Evolutionary conservation across 306 rosid species (phyloP), one percentile per base, ranked within the genome.

Genomic region (Cicer cuneatum): DNA sequence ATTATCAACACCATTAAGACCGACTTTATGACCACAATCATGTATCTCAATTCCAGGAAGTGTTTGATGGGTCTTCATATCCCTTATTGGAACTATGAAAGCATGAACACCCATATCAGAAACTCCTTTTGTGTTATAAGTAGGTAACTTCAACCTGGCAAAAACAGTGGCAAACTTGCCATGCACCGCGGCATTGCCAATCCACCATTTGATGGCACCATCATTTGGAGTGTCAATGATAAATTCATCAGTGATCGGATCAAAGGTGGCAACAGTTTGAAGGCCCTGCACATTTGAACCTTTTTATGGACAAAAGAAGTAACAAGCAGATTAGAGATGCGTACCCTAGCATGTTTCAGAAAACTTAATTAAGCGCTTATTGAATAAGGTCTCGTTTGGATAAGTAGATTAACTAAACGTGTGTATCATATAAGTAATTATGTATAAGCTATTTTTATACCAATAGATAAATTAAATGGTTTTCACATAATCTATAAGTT

Each of bases 131-230:
- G 78, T 13, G 59, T 86, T 90, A 78, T 87, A 86, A 58, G 86
- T 79, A 13, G 95, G 99, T 79, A 94, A 76, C 74, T 86, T 52
- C 77, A 94, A 78, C 86, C 89, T 87, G 9, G 99, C 97, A 61
- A 94, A 94, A 75, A 94, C 97, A 43, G 93, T 74, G 60, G 99
- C 96, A 81, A 94, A 88, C 82, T 94, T 94, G 54, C 99, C 99
- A 56, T 94, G 99, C 80, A 91, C 96, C 3, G 99, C 99, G 54
- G 99, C 99, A 81, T 94, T 94, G 15, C 99, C 99, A 73, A 94
- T 94, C 99, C 99, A 94, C 99, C 99, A 94, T 85, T 91, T 94
- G 81, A 94, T 91, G 75, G 99, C 97, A 70, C 99, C 99, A 74
- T 94, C 96, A 74, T 89, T 89, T 29, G 97, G 99, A 8, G 99